These are phyloP conservation scores for Comarum palustre DNA, from an alignment of 306 rosid species.

Conservation along the genomic window DNA sequence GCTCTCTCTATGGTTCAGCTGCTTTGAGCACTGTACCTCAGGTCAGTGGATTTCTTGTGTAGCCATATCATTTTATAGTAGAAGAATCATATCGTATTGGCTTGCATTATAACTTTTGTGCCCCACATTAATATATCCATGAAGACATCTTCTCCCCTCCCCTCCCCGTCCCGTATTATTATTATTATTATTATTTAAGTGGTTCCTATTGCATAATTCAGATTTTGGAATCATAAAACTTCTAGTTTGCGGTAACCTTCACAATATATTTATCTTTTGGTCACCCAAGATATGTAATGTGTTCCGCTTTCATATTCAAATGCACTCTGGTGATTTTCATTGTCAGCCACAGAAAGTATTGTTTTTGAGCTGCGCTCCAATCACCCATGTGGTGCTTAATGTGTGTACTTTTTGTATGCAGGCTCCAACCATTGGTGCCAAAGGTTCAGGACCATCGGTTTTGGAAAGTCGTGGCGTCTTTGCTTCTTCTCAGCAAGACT, in stretches of 20 bases:
- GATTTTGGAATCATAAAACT: constrained; percentile 1
- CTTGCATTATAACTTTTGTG: not conserved
- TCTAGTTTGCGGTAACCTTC: constrained; percentile 3
- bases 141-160: not conserved
- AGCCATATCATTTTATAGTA: not conserved
- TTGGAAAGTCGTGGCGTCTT: constrained; percentile 79
- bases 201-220: not conserved
- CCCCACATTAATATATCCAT: not conserved
- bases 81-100: not conserved
- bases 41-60: constrained; percentile 37
- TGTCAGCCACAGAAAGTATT: not conserved
- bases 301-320: not conserved
- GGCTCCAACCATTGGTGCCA: constrained; percentile 60
- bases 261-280: not conserved
- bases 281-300: not conserved
- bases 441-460: constrained; percentile 64
- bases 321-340: not conserved
- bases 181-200: too few species aligned
- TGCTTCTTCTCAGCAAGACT: constrained; percentile 60
- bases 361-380: not conserved
- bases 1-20: constrained; percentile 78
- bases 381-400: not conserved
- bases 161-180: too few species aligned
- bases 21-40: constrained; percentile 66
- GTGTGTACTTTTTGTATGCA: constrained; percentile 14